phyloP scores from a whole-genome alignment of 495 filamentous ascomycete genomes.

The Glonium stellatum region DNA sequence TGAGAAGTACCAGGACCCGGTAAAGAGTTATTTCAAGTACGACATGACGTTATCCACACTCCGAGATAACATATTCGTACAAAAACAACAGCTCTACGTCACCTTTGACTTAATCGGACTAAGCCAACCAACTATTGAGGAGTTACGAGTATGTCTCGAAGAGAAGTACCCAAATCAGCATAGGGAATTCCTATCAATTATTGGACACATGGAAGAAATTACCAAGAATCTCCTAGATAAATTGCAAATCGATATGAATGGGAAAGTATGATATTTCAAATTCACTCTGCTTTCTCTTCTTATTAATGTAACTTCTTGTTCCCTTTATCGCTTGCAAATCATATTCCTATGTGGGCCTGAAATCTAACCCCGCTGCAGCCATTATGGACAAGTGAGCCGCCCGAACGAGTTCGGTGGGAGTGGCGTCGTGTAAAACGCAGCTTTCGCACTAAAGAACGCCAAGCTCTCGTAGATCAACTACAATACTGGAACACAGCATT shows the following conservation, averaged over 20 bases:
- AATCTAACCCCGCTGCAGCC: not conserved
- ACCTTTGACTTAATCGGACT: constrained; percentile 6
- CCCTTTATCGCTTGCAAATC: no score
- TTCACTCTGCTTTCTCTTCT: not conserved
- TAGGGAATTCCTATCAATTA: constrained; percentile 7
- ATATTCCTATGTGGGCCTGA: no score
- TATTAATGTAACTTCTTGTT: not conserved
- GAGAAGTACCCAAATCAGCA: not conserved
- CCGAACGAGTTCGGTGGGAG: constrained; percentile 7
- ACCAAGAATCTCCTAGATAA: not conserved
- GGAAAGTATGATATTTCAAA: constrained; percentile 2
- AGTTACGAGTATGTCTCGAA: constrained; percentile 6
- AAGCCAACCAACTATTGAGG: not conserved
- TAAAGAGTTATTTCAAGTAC: not conserved
- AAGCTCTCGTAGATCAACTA: constrained; percentile 2
- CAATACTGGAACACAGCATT: constrained; percentile 13
- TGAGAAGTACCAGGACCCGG: constrained; percentile 5
- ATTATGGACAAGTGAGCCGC: not conserved
- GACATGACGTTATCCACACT: not conserved
- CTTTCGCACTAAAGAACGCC: constrained; percentile 3
- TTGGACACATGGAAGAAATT: constrained; percentile 9
- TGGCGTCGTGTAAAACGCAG: constrained; percentile 9
- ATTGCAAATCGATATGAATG: constrained; percentile 7
- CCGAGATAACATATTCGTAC: not conserved
- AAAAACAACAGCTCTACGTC: constrained; percentile 11